Evolutionary conservation across 2,329 filamentous ascomycete species (phyloP).

Genomic region (Fusarium veterinarium): DNA sequence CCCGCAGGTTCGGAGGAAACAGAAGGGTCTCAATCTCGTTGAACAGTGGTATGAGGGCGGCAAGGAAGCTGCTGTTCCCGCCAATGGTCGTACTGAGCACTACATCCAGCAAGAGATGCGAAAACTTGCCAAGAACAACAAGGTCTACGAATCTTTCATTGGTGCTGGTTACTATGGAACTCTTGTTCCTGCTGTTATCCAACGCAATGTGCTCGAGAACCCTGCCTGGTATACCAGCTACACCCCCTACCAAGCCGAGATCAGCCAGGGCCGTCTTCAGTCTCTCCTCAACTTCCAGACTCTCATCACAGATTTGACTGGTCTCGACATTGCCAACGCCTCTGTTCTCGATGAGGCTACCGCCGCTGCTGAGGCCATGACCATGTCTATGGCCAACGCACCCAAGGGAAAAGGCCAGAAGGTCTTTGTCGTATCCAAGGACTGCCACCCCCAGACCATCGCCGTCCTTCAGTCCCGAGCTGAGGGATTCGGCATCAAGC

Average conservation of each 20-base stretch:
- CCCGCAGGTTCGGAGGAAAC: conserved; percentile 67
- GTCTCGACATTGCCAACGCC: conserved; percentile 87
- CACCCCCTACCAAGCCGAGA: conserved; percentile 96
- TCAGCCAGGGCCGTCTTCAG: conserved; percentile 93
- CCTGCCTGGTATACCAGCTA: conserved; percentile 99
- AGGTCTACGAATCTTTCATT: conserved; percentile 74
- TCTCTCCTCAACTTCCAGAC: conserved; percentile 97
- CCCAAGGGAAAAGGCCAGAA: conserved; percentile 77
- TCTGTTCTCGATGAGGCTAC: conserved; percentile 92
- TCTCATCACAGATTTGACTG: conserved; percentile 87
- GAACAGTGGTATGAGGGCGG: conserved; percentile 46
- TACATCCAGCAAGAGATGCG: conserved; percentile 66
- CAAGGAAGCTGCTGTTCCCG: conserved; percentile 36
- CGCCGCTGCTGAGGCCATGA: conserved; percentile 96
- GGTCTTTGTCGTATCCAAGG: conserved; percentile 84
- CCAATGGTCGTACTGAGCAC: conserved; percentile 44
- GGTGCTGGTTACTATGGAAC: conserved; percentile 90
- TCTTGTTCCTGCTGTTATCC: conserved; percentile 87
- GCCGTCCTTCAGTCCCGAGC: conserved; percentile 86
- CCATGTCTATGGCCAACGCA: conserved; percentile 76
- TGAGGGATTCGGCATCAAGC: conserved; percentile 86
- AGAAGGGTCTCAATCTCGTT: conserved; percentile 43
- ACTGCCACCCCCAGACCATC: conserved; percentile 88
- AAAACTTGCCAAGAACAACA: conserved; percentile 55
- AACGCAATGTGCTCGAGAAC: conserved; percentile 91